These are phyloP conservation scores for Populus hybrid DNA, from an alignment of 441 rosid genomes.

Conservation along the genomic window DNA sequence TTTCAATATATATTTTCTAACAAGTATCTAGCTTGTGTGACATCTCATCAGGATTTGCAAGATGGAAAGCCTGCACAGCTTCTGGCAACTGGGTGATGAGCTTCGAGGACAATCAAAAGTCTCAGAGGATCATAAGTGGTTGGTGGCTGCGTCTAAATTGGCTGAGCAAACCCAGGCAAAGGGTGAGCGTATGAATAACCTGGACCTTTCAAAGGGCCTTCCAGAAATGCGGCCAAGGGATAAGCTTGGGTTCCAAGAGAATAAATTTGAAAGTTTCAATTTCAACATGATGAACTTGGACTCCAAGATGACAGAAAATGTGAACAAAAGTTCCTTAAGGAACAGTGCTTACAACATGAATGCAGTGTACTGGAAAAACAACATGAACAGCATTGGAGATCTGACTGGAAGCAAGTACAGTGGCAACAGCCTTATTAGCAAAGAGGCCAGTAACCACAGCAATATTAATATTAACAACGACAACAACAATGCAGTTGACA, in stretches of 20 bases:
- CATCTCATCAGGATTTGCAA: slow-evolving; percentile 28
- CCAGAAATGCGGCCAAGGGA: slow-evolving; percentile 63
- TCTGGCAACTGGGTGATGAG: slow-evolving; percentile 95
- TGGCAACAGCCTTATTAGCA: slow-evolving; percentile 51
- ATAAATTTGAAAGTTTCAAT: slow-evolving; percentile 61
- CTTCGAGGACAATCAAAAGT: slow-evolving; percentile 84
- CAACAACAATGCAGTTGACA: slow-evolving; percentile 56
- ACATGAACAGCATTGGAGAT: slow-evolving; percentile 41
- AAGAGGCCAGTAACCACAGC: slow-evolving; percentile 47
- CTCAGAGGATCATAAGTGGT: slow-evolving; percentile 87
- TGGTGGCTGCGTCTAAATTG: slow-evolving; percentile 81
- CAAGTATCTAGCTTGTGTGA: slow-evolving; percentile 4
- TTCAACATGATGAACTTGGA: slow-evolving; percentile 83
- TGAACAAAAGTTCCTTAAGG: slow-evolving; percentile 51
- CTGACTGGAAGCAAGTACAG: slow-evolving; percentile 56
- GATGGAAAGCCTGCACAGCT: slow-evolving; percentile 66
- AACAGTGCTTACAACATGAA: slow-evolving; percentile 59
- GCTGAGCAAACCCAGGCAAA: slow-evolving; percentile 85
- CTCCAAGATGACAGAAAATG: slow-evolving; percentile 47
- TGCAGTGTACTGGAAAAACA: slow-evolving; percentile 64
- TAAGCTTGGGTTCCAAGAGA: slow-evolving; percentile 68
- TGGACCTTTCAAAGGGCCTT: slow-evolving; percentile 75
- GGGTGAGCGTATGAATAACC: slow-evolving; percentile 86
- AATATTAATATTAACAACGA: slow-evolving; percentile 40
- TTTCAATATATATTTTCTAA: not conserved